Percentiles rank a stretch among this genome's conserved stretches.
phyloP scores from a whole-genome alignment of 495 filamentous ascomycete species.

The Clohesyomyces aquaticus region DNA sequence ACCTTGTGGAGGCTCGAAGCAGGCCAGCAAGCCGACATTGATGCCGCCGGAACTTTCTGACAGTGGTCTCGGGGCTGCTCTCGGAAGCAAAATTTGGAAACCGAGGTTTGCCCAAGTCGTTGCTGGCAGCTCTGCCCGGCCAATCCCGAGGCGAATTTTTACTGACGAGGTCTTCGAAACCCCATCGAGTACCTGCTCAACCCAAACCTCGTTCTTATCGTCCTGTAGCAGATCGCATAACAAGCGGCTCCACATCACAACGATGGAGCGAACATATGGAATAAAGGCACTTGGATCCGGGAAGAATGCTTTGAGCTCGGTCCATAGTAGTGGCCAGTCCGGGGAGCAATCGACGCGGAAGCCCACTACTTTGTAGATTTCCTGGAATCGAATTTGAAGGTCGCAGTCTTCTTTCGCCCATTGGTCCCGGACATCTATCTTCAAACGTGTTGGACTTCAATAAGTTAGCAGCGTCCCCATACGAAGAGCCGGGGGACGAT shows the following conservation, averaged over 20 bases:
- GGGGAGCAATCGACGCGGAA: constrained; percentile 15
- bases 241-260: constrained; percentile 14
- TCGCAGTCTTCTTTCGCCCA: constrained; percentile 20
- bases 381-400: constrained; percentile 14
- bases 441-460: constrained; percentile 16
- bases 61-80: not conserved
- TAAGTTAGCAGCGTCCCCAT: constrained; percentile 2
- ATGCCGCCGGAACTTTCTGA: constrained; percentile 17
- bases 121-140: constrained; percentile 2
- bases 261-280: constrained; percentile 8
- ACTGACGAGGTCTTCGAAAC: constrained; percentile 7
- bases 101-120: constrained; percentile 10
- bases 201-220: constrained; percentile 15
- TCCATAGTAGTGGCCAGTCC: constrained; percentile 25
- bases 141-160: constrained; percentile 13
- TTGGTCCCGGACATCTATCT: constrained; percentile 25
- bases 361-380: constrained; percentile 9
- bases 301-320: constrained; percentile 17
- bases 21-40: constrained; percentile 6
- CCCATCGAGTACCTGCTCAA: constrained; percentile 17
- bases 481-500: not conserved
- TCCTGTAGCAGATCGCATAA: constrained; percentile 12
- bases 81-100: constrained; percentile 22
- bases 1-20: constrained; percentile 2
- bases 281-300: constrained; percentile 23